Percentiles rank a stretch among this genome's conserved stretches.
phyloP scores from a whole-genome alignment of 1,284 basidiomycete species.

The Microbotryum silenes-acaulis region DNA sequence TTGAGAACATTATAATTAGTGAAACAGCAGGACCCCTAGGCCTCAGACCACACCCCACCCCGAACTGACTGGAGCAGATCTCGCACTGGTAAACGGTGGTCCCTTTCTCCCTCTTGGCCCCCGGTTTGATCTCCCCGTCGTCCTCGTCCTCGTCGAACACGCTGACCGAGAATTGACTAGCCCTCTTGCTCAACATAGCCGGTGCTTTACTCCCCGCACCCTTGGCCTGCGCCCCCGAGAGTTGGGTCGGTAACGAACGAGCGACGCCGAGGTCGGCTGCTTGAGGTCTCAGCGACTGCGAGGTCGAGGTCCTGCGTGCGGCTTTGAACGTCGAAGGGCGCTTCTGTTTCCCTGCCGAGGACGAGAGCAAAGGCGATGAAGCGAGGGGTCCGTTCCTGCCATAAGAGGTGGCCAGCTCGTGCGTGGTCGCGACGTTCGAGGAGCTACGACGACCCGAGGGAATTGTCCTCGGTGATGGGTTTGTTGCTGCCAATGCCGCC shows the following conservation, averaged over 20 bases:
- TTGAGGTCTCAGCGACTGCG: not conserved
- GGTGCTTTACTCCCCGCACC: not conserved
- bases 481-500: too few species aligned
- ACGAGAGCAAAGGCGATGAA: constrained; percentile 2
- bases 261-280: not conserved
- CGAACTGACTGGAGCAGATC: too few species aligned
- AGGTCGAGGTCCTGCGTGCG: constrained; percentile 6
- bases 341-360: constrained; percentile 20
- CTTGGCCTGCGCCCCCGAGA: not conserved
- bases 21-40: too few species aligned
- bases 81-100: too few species aligned
- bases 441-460: too few species aligned
- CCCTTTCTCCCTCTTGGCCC: not conserved
- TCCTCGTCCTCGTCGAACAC: not conserved
- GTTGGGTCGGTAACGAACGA: not conserved
- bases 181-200: not conserved
- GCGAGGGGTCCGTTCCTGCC: too few species aligned
- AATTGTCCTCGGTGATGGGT: too few species aligned
- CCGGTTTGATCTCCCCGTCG: constrained; percentile 8
- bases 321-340: constrained; percentile 10
- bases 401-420: too few species aligned
- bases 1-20: too few species aligned
- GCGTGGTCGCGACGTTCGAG: too few species aligned
- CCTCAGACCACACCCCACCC: too few species aligned
- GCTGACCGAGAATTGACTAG: constrained; percentile 1